Evolutionary conservation across 2,329 filamentous ascomycete species (phyloP), one percentile per base, ranked within the genome.

Genomic region (Esteya vermicola): DNA sequence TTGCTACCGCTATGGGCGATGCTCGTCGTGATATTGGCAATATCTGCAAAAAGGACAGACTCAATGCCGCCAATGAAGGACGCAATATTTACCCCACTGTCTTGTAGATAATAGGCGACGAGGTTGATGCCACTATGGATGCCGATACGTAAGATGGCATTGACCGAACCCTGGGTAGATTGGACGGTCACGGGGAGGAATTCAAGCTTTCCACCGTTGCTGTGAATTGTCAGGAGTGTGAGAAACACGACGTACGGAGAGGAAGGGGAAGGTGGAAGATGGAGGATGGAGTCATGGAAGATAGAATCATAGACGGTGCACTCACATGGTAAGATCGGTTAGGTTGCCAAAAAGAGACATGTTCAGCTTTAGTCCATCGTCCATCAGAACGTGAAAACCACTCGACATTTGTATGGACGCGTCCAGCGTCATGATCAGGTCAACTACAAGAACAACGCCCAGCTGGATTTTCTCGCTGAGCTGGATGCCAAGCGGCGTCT

Each of bases 331-430:
- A 8, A 75, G 54, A 1, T 57, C 55, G 0, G 68, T 64, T 1
- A 75, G 56, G 8, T 68, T 53, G 20, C 60, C 57, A 36, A 76
- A 75, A 21, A 76, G 49, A 1, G 61, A 55, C 14, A 77, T 58
- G 1, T 67, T 56, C 19, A 76, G 54, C 0, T 52, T 52, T 1
- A 71, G 49, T 0, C 63, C 63, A 33, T 75, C 65, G 4, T 75
- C 64, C 0, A 75, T 52, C 38, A 63, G 61, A 39, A 76, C 58
- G 45, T 76, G 72, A 26, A 78, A 65, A 0, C 72, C 72, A 16
- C 57, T 67, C 36, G 57, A 65, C 12, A 77, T 65, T 22, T 66
- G 61, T 19, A 75, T 57, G 32, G 63, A 54, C 0, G 57, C 57
- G 3, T 70, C 57, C 0, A 61, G 62, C 13, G 54, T 63, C 21